Base-by-base conservation (phyloP, 1,139 yeast genomes). In the Scheffersomyces illinoinensis region DNA sequence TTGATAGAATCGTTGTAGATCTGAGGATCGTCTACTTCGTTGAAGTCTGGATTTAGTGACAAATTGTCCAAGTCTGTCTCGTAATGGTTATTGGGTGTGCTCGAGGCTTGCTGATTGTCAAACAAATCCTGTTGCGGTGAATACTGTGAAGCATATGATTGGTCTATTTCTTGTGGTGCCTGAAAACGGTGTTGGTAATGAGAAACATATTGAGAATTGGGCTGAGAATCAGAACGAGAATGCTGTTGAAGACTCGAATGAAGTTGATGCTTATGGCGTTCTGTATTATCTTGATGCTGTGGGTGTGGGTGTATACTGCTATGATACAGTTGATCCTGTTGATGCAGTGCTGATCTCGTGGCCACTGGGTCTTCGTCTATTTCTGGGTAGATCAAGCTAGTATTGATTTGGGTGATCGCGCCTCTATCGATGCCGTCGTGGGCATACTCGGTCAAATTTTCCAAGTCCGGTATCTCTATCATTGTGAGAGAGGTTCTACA, bases 401-500 rank as follows among this genome's bases (percentile, higher is more conserved):
- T 18, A 50, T 50, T 23, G 33, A 20, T 10, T 8, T 50, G 24
- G 17, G 53, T n/a, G 19, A 20, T 50, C 24, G 24, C 39, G 17
- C 33, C 43, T 33, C 43, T 33, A 17, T 33, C 43, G 43, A 33
- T 33, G 43, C 43, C 43, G 14, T 33, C 43, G 5, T 10, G 43
- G 5, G 43, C 43, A 52, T 54, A 56, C 24, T 50, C 46, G 21
- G 54, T 62, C 59, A 71, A 59, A 48, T 71, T 71, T 50, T 76
- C 79, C 64, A 78, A 70, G 63, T 76, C 80, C 19, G 82, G 82
- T 53, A 78, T 78, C 60, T 78, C 82, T 59, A 78, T 78, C 82
- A 78, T 77, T 58, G 47, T 50, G 47, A 21, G 8, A 20, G 51
- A 48, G 24, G 24, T 19, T 20, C 21, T 48, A 20, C 4, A 8